Evolutionary conservation across 2,329 filamentous ascomycete species (phyloP), one percentile per base, ranked within the genome.

Genomic region (Xylariaceae sp.): DNA sequence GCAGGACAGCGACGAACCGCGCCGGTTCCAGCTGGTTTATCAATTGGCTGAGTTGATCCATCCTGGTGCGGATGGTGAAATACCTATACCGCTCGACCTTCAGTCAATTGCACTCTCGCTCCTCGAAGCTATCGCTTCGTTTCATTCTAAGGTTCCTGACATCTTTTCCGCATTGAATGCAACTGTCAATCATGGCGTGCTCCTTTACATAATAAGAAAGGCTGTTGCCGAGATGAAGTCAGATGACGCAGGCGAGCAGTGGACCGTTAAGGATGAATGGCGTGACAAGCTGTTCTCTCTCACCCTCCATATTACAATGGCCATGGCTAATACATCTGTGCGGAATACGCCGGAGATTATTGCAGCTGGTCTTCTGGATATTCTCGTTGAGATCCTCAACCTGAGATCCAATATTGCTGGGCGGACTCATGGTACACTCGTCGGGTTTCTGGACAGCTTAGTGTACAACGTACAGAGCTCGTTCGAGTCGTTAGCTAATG

Each of bases 31-130:
- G 69, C 78, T 99, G 19, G 87, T 90, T 3, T 95, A 95, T 64
- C 95, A 99, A 70, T 81, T 99, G 36, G 89, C 90, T 16, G 93
- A 97, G 68, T 76, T 99, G 51, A 87, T 97, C 18, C 92, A 96
- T 61, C 90, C 93, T 11, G 86, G 89, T 5, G 80, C 84, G 6
- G 85, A 87, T 63, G 86, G 83, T 17, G 81, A 87, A 47, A 71
- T 79, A 16, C 76, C 81, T 10, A 82, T 95, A 18, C 89, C 92
- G 6, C 75, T 87, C 44, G 84, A 86, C 70, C 75, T 96, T 18
- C 93, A 97, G 69, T 89, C 90, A 2, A 84, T 92, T 54, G 89
- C 90, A 7, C 77, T 99, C 47, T 82, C 84, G 47, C 81, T 93
- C 1, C 77, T 99, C 46, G 91, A 97, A 67, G 89, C 90, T n/a